Percentiles rank a stretch among this genome's conserved stretches.
These are phyloP conservation scores for Alternaria consortialis DNA, from an alignment of 2,329 filamentous ascomycete species.

Conservation along the genomic window DNA sequence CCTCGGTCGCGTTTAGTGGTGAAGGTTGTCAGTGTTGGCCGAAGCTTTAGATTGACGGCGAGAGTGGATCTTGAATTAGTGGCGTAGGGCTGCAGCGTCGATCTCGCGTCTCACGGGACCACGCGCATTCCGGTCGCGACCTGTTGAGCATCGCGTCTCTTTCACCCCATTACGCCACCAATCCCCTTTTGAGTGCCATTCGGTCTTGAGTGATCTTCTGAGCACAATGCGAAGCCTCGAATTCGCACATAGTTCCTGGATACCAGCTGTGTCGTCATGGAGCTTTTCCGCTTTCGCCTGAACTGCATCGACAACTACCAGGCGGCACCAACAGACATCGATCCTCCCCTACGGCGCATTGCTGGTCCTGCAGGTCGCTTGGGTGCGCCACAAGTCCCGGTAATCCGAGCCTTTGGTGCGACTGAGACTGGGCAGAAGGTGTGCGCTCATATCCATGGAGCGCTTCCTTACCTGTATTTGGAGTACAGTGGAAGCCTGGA, in stretches of 20 bases:
- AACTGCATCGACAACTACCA: slow-evolving; percentile 98
- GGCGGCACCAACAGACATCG: slow-evolving; percentile 77
- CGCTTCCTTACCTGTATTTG: slow-evolving; percentile 94
- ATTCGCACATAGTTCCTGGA: not conserved
- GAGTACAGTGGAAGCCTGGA: slow-evolving; percentile 78
- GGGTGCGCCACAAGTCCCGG: slow-evolving; percentile 77
- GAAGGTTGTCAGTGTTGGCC: slow-evolving; percentile 6
- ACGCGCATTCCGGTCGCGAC: slow-evolving; percentile 27
- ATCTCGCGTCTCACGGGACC: slow-evolving; percentile 30
- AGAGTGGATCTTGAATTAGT: slow-evolving; percentile 32
- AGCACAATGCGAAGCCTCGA: slow-evolving; percentile 23
- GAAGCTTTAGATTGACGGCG: slow-evolving; percentile 22
- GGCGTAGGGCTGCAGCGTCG: slow-evolving; percentile 42
- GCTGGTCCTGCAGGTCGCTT: slow-evolving; percentile 64
- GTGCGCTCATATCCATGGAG: slow-evolving; percentile 93
- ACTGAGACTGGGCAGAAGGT: slow-evolving; percentile 96
- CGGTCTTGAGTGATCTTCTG: slow-evolving; percentile 11
- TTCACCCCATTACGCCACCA: slow-evolving; percentile 3
- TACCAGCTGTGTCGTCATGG: slow-evolving; percentile 59
- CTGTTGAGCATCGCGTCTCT: slow-evolving; percentile 15
- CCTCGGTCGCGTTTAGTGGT: slow-evolving; percentile 3
- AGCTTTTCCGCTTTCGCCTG: slow-evolving; percentile 86
- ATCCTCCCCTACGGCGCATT: slow-evolving; percentile 78
- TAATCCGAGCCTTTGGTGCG: slow-evolving; percentile 89
- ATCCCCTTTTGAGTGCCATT: not conserved